A percentile compares a stretch with the other conserved stretches of the same genome.
phyloP scores from a whole-genome alignment of 495 filamentous ascomycete genomes.

The Aspergillus nanangensis region DNA sequence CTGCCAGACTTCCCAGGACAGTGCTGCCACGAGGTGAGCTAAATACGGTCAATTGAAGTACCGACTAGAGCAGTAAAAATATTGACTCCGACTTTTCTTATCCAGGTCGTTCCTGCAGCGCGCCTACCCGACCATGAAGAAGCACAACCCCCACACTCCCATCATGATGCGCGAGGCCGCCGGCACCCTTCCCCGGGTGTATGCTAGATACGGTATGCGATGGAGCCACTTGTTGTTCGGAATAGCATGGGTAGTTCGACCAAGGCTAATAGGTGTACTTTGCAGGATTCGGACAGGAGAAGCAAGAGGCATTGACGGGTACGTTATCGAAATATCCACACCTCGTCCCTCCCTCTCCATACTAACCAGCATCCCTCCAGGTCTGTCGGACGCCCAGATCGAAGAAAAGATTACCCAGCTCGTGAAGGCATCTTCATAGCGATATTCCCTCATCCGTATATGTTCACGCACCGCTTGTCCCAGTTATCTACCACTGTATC shows the following conservation, averaged over 20 bases:
- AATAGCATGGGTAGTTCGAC: not conserved
- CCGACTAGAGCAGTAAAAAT: too few relatives aligned
- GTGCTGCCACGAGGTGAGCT: slow-evolving; percentile 73
- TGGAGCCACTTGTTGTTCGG: not conserved
- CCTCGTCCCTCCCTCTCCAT: slow-evolving; percentile 2
- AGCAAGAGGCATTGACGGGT: slow-evolving; percentile 78
- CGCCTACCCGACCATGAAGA: slow-evolving; percentile 98
- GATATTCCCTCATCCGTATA: slow-evolving; percentile 17
- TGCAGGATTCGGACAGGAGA: slow-evolving; percentile 89
- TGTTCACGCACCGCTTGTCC: slow-evolving; percentile 22
- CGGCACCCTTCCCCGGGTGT: slow-evolving; percentile 77
- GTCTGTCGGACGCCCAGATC: slow-evolving; percentile 85
- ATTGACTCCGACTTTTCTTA: not conserved
- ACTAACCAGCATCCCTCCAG: slow-evolving; percentile 44
- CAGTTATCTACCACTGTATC: slow-evolving; percentile 32
- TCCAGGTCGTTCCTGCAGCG: slow-evolving; percentile 79
- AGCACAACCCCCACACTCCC: slow-evolving; percentile 91
- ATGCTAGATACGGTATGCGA: slow-evolving; percentile 82
- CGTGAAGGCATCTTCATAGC: slow-evolving; percentile 58
- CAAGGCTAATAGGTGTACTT: not conserved
- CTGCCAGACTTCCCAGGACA: slow-evolving; percentile 88
- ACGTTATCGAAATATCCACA: slow-evolving; percentile 9
- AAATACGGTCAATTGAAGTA: not conserved
- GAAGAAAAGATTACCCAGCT: slow-evolving; percentile 81
- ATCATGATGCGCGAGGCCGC: slow-evolving; percentile 91